phyloP scores from a whole-genome alignment of 2,329 filamentous ascomycete genomes.

The Arthrobotrys entomopaga region DNA sequence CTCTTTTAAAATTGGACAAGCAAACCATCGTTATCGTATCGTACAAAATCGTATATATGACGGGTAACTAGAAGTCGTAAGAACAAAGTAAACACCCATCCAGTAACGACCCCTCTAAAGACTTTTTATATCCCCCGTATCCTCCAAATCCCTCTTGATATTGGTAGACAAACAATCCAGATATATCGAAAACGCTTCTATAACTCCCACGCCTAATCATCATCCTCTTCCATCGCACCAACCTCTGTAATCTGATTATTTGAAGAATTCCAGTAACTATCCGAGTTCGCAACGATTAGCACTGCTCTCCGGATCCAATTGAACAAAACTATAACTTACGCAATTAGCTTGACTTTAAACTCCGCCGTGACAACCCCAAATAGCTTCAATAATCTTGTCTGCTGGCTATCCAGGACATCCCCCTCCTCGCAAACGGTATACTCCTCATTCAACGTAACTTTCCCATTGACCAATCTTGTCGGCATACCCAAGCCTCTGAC shows the following conservation, averaged over 20 bases:
- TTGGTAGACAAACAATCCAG: slow-evolving; percentile 15
- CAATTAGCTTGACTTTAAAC: slow-evolving; percentile 83
- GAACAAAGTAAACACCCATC: slow-evolving; percentile 9
- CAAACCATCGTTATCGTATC: slow-evolving; percentile 50
- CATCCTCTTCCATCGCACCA: slow-evolving; percentile 53
- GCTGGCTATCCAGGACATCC: slow-evolving; percentile 84
- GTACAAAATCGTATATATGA: slow-evolving; percentile 48
- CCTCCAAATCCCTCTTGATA: slow-evolving; percentile 27
- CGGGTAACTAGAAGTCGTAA: slow-evolving; percentile 25
- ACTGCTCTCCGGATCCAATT: not conserved
- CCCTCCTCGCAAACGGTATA: slow-evolving; percentile 87
- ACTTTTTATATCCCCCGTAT: slow-evolving; percentile 45
- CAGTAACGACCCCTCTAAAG: slow-evolving; percentile 45
- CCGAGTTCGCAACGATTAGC: slow-evolving; percentile 6
- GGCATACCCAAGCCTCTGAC: slow-evolving; percentile 89
- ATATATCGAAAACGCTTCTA: slow-evolving; percentile 1
- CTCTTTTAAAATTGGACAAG: slow-evolving; percentile 24
- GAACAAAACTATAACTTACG: slow-evolving; percentile 66
- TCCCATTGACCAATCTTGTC: slow-evolving; percentile 86
- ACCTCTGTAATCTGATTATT: slow-evolving; percentile 33
- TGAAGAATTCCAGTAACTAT: slow-evolving; percentile 47
- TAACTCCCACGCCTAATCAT: slow-evolving; percentile 21
- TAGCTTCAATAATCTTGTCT: slow-evolving; percentile 92
- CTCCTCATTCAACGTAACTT: slow-evolving; percentile 77
- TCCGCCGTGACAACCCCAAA: slow-evolving; percentile 91